These are phyloP conservation scores for Rhododendron molle DNA, from an alignment of 148 eudicot genomes.

Conservation along the genomic window DNA sequence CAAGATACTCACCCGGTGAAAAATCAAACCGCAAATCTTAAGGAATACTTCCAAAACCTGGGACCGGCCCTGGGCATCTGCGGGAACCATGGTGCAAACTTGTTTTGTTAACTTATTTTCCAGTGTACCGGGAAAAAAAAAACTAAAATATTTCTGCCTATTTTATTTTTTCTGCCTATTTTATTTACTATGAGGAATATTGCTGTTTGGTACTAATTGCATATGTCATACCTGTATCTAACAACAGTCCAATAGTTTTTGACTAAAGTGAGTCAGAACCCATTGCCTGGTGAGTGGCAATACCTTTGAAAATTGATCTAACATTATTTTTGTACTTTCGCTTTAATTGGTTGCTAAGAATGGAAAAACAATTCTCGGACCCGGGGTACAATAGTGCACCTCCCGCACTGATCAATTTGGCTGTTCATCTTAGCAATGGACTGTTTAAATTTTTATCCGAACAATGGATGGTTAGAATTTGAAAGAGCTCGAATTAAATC, in stretches of 20 bases:
- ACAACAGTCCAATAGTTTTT: neutral
- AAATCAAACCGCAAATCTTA: too few species aligned
- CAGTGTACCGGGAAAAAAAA: too few species aligned
- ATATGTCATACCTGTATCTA: neutral
- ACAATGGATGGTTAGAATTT: too few species aligned
- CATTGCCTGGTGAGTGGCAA: neutral
- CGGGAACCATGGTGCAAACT: too few species aligned
- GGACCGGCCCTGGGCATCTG: too few species aligned
- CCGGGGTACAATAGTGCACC: too few species aligned
- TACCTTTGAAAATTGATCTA: neutral
- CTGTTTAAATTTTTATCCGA: too few species aligned
- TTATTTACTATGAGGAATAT: neutral
- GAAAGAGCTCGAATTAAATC: too few species aligned
- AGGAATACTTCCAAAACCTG: too few species aligned
- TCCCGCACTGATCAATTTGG: too few species aligned
- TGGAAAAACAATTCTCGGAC: neutral
- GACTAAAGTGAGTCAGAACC: neutral
- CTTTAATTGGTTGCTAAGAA: neutral
- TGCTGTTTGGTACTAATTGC: neutral
- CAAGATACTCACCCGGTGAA: too few species aligned
- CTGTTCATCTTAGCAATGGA: too few species aligned
- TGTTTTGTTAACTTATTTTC: neutral
- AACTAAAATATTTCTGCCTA: neutral
- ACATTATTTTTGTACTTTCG: neutral
- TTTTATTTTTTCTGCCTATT: neutral